phyloP scores from a whole-genome alignment of 1,284 basidiomycete species.

The Irpex rosettiformis region DNA sequence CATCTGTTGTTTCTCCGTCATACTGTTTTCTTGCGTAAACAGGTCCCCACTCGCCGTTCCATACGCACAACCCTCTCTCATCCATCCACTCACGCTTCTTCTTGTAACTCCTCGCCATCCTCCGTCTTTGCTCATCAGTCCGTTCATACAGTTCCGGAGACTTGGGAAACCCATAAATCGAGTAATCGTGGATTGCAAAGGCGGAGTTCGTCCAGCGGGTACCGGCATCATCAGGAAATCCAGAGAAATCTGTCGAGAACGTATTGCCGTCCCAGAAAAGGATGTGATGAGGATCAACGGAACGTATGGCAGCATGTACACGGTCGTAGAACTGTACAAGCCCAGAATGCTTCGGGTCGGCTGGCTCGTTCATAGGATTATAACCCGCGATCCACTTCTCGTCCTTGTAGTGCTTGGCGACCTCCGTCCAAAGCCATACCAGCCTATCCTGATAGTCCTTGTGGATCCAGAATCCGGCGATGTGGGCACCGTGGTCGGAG shows the following conservation, averaged over 20 bases:
- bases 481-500: slow-evolving; percentile 48
- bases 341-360: slow-evolving; percentile 50
- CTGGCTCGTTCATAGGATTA: slow-evolving; percentile 76
- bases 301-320: slow-evolving; percentile 59
- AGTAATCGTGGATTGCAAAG: slow-evolving; percentile 78
- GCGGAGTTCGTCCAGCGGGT: slow-evolving; percentile 61
- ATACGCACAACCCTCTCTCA: slow-evolving; percentile 58
- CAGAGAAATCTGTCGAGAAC: slow-evolving; percentile 70
- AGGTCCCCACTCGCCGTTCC: slow-evolving; percentile 78
- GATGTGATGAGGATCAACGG: slow-evolving; percentile 63
- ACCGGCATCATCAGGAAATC: slow-evolving; percentile 55
- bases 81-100: slow-evolving; percentile 73
- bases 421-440: slow-evolving; percentile 65
- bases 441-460: slow-evolving; percentile 75
- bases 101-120: slow-evolving; percentile 53
- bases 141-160: slow-evolving; percentile 55
- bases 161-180: slow-evolving; percentile 66
- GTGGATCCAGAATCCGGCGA: slow-evolving; percentile 67
- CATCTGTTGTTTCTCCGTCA: slow-evolving; percentile 54
- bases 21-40: slow-evolving; percentile 59
- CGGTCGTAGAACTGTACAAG: slow-evolving; percentile 63
- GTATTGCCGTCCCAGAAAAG: slow-evolving; percentile 73
- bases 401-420: slow-evolving; percentile 63
- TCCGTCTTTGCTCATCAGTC: slow-evolving; percentile 47
- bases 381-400: slow-evolving; percentile 70